Percentiles rank a stretch among this genome's conserved stretches.
phyloP scores from a whole-genome alignment of 2,329 filamentous ascomycete genomes.

The Pseudopyrenochaeta lycopersici region DNA sequence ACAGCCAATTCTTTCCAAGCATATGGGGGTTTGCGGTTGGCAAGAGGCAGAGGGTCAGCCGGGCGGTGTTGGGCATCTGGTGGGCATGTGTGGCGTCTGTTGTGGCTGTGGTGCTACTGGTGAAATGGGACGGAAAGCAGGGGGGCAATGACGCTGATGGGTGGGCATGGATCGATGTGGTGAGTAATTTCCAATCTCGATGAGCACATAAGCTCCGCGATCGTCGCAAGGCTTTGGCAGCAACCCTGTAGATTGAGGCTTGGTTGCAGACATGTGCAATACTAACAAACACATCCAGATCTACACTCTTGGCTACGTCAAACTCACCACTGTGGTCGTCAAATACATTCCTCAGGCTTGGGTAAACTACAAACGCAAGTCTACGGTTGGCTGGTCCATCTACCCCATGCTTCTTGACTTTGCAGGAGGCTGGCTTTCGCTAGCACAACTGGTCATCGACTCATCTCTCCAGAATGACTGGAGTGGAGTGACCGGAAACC shows the following conservation, averaged over 20 bases:
- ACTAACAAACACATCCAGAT: constrained; percentile 48
- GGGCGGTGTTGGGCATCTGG: constrained; percentile 73
- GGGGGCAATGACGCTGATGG: constrained; percentile 56
- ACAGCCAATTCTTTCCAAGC: constrained; percentile 75
- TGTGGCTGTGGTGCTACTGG: constrained; percentile 57
- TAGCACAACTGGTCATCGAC: constrained; percentile 84
- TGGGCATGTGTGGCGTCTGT: constrained; percentile 71
- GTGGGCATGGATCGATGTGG: constrained; percentile 73
- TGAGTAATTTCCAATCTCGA: constrained; percentile 43
- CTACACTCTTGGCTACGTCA: constrained; percentile 83
- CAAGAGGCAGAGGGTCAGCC: constrained; percentile 62
- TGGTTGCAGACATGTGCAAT: no score
- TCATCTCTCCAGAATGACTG: constrained; percentile 85
- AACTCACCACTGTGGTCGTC: constrained; percentile 85
- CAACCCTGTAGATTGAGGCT: not conserved
- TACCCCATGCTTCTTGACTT: constrained; percentile 85
- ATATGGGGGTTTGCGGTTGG: constrained; percentile 80
- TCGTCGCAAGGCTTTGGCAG: no score
- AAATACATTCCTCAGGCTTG: constrained; percentile 82
- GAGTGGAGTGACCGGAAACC: constrained; percentile 90
- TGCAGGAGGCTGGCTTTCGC: constrained; percentile 79
- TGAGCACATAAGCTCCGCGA: not conserved
- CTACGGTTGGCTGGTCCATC: constrained; percentile 89
- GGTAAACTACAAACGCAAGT: constrained; percentile 84
- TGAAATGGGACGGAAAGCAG: constrained; percentile 52